These are phyloP conservation scores for Starmerella potacharoeniae DNA, from an alignment of 805 yeast genomes.

Conservation along the genomic window DNA sequence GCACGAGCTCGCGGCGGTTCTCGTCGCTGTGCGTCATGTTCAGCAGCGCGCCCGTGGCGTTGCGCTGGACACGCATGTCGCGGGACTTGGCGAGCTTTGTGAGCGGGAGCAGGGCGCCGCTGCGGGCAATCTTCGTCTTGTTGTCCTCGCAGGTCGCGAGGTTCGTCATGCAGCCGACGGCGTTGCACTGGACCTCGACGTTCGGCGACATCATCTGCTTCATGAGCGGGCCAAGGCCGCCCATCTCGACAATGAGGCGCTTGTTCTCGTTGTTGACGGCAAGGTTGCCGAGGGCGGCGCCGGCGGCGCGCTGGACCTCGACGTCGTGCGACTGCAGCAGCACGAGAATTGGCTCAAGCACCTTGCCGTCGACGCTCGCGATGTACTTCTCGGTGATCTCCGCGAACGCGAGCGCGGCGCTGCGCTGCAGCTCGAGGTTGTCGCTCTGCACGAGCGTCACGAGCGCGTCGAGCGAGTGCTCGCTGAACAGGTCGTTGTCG, in stretches of 20 bases:
- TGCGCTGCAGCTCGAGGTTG: conserved; percentile 85
- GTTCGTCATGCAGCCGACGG: conserved; percentile 97
- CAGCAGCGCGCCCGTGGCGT: conserved; percentile 94
- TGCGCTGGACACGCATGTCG: conserved; percentile 93
- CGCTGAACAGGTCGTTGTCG: conserved; percentile 79
- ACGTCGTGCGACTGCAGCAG: conserved; percentile 77
- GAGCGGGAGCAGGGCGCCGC: conserved; percentile 90
- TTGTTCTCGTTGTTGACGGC: conserved; percentile 96
- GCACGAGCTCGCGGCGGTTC: conserved; percentile 89
- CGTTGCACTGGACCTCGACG: conserved; percentile 97
- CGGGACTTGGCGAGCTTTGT: conserved; percentile 89
- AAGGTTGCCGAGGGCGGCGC: conserved; percentile 95
- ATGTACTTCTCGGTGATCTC: conserved; percentile 91
- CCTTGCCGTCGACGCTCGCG: conserved; percentile 79
- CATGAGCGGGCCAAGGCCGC: conserved; percentile 90
- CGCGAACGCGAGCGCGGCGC: conserved; percentile 97
- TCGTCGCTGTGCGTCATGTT: conserved; percentile 98
- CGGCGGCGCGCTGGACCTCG: conserved; percentile 96
- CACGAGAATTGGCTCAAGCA: conserved; percentile 83
- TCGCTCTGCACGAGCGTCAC: conserved; percentile 90
- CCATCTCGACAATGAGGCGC: conserved; percentile 90
- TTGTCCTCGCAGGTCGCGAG: conserved; percentile 96
- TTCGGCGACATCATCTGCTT: conserved; percentile 96
- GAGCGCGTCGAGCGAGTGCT: conserved; percentile 72
- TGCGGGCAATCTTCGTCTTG: conserved; percentile 87